A percentile compares a stretch with the other conserved stretches of the same genome.
Evolutionary conservation across 768 basidiomycete species (phyloP).

Genomic region (Cystoderma amianthinum): DNA sequence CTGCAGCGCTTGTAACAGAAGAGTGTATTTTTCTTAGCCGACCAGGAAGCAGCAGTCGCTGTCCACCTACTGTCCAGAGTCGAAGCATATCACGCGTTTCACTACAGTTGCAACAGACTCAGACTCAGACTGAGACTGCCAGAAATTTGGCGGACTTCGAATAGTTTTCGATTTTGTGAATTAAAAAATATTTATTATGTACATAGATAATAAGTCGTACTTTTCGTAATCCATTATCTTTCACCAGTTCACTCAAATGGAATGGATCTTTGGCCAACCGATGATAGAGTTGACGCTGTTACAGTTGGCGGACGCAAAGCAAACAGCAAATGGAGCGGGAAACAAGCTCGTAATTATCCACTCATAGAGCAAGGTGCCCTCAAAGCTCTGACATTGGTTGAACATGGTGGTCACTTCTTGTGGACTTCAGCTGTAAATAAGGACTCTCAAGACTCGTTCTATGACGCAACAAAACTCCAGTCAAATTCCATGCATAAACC

Average conservation of each 20-base stretch:
- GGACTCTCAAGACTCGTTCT: constrained; percentile 4
- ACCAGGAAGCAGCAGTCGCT: constrained; percentile 20
- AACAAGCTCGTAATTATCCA: constrained; percentile 34
- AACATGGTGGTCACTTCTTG: constrained; percentile 33
- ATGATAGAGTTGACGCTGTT: constrained; percentile 26
- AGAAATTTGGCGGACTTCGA: constrained; percentile 17
- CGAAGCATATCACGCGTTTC: constrained; percentile 42
- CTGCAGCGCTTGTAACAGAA: constrained; percentile 23
- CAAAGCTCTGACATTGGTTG: constrained; percentile 47
- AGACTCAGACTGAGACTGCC: constrained; percentile 4
- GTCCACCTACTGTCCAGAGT: constrained; percentile 38
- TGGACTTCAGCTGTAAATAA: constrained; percentile 42
- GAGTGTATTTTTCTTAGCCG: constrained; percentile 35
- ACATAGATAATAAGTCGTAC: neutral
- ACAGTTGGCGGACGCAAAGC: constrained; percentile 17
- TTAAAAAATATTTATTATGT: neutral
- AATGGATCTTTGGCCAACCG: constrained; percentile 73
- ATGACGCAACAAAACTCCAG: no score
- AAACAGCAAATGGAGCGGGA: constrained; percentile 13
- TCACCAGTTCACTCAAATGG: constrained; percentile 48
- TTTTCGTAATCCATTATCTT: no score
- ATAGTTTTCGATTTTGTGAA: constrained; percentile 8
- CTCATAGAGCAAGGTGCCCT: constrained; percentile 50
- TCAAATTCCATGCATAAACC: no score
- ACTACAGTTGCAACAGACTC: no score